Evolutionary conservation across 1,284 basidiomycete genomes (phyloP).

Genomic region (Puccinia horiana): DNA sequence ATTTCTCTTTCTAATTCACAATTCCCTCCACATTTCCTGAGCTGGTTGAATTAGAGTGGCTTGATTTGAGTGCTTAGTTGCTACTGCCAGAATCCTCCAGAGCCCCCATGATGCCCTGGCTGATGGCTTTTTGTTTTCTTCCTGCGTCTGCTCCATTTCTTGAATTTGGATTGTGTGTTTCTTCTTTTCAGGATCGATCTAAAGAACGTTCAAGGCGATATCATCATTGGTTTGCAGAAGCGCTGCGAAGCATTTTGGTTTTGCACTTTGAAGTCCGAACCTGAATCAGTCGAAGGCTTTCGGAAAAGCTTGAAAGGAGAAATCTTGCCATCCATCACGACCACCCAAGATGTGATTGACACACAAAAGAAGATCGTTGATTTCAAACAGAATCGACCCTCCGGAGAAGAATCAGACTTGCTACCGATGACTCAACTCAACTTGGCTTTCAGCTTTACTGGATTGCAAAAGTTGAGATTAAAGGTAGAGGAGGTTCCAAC

Average conservation of each 20-base stretch:
- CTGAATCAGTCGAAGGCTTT: slow-evolving; percentile 20
- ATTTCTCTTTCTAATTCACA: no score
- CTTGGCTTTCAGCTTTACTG: slow-evolving; percentile 34
- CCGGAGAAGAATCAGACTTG: neutral
- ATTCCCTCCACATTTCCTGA: no score
- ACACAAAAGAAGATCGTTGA: slow-evolving; percentile 45
- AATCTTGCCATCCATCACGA: slow-evolving; percentile 41
- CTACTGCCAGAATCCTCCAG: no score
- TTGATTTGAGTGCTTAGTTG: no score
- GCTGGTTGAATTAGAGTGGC: no score
- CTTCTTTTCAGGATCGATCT: slow-evolving; percentile 28
- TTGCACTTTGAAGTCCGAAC: slow-evolving; percentile 23
- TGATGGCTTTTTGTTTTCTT: no score
- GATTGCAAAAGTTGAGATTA: slow-evolving; percentile 29
- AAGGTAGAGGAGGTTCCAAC: slow-evolving; percentile 31
- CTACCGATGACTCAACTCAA: slow-evolving; percentile 43
- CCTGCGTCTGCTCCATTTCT: no score
- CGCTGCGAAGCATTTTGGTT: slow-evolving; percentile 43
- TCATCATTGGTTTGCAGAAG: slow-evolving; percentile 45
- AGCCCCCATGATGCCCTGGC: no score
- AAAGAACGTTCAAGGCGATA: slow-evolving; percentile 48
- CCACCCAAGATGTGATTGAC: slow-evolving; percentile 33
- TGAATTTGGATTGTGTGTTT: no score
- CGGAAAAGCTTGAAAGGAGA: slow-evolving; percentile 13
- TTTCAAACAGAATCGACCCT: slow-evolving; percentile 9